Percentiles rank a stretch among this genome's conserved stretches.
Evolutionary conservation across 208 protist genomes (phyloP).

Genomic region (Phytomonas sp.): DNA sequence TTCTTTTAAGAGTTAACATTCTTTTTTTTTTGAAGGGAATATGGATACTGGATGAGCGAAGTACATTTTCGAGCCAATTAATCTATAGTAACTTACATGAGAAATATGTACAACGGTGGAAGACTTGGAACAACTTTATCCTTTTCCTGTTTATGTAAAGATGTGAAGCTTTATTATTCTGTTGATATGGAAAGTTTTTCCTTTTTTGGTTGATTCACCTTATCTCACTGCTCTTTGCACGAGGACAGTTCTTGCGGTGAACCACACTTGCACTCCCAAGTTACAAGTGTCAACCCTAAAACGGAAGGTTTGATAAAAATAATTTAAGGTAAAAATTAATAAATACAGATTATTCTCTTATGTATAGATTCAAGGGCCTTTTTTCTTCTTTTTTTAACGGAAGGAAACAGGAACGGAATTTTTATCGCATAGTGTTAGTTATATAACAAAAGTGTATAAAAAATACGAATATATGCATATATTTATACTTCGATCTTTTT

Average conservation of each 20-base stretch:
- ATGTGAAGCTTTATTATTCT: not conserved
- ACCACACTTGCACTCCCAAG: not conserved
- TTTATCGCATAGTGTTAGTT: not conserved
- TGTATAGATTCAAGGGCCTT: not conserved
- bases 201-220: not conserved
- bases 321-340: not conserved
- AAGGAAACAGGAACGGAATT: not conserved
- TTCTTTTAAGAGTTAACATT: not conserved
- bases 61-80: not conserved
- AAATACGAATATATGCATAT: not conserved
- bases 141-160: not conserved
- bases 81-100: not conserved
- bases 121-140: not conserved
- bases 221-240: not conserved
- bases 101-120: not conserved
- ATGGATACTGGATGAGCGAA: not conserved
- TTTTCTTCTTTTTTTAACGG: not conserved
- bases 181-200: not conserved
- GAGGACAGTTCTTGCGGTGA: not conserved
- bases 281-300: not conserved
- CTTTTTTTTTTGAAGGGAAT: not conserved
- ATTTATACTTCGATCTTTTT: not conserved
- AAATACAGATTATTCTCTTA: conserved; percentile 1
- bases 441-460: not conserved
- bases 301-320: not conserved